Evolutionary conservation across 768 basidiomycete genomes (phyloP).

Genomic region (Trametes cingulata): DNA sequence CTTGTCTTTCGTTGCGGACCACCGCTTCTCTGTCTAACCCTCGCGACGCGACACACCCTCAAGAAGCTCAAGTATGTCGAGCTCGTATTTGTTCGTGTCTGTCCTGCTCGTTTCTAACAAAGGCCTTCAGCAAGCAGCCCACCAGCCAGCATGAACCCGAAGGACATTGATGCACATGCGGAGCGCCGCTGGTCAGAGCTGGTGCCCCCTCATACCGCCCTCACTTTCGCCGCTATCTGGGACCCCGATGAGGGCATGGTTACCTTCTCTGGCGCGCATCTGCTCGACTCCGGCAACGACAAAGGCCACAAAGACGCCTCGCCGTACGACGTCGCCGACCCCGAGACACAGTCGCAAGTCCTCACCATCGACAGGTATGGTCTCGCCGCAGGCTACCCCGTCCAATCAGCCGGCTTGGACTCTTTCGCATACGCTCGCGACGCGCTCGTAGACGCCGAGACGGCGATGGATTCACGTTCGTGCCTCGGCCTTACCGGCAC

Average conservation of each 20-base stretch:
- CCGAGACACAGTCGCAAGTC: constrained; percentile 29
- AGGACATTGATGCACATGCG: constrained; percentile 12
- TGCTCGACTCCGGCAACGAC: constrained; percentile 35
- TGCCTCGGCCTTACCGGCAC: constrained; percentile 11
- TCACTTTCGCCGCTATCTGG: constrained; percentile 63
- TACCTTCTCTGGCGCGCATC: constrained; percentile 53
- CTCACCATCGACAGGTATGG: constrained; percentile 32
- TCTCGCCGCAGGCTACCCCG: constrained; percentile 1
- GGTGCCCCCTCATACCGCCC: constrained; percentile 53
- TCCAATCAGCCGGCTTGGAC: constrained; percentile 13
- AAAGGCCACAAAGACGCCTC: constrained; percentile 15
- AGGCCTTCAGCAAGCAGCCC: not conserved
- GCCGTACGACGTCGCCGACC: constrained; percentile 25
- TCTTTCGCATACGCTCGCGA: constrained; percentile 24
- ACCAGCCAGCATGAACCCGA: constrained; percentile 7
- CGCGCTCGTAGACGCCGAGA: constrained; percentile 25
- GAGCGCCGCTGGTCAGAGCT: constrained; percentile 55
- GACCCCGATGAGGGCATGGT: constrained; percentile 58
- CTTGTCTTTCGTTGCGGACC: not conserved
- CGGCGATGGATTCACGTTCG: constrained; percentile 23
- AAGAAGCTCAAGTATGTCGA: not conserved
- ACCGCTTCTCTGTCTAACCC: not conserved
- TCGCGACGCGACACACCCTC: not conserved
- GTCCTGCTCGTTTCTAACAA: not conserved
- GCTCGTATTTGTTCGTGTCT: not conserved